Evolutionary conservation across 1,284 basidiomycete genomes (phyloP), one percentile per base, ranked within the genome.

Genomic region (Microbotryum silenes-acaulis): DNA sequence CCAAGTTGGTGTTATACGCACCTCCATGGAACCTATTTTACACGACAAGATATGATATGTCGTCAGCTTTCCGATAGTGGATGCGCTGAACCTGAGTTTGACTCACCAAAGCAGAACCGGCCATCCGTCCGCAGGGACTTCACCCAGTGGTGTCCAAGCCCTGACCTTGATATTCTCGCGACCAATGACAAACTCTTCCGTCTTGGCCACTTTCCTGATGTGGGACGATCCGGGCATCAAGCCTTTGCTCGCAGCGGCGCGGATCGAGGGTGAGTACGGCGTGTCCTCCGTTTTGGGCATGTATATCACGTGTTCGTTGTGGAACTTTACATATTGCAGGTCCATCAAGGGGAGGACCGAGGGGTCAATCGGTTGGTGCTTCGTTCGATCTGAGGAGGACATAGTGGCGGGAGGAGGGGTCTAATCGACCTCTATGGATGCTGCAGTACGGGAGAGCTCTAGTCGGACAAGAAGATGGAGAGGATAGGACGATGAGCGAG

Each of bases 91-190:
- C 6, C 37, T 16, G 37, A 29, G 31, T 2, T 50, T 50, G 23
- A 23, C 48, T 50, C 48, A 50, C 51, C 51, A 53, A n/a, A 53
- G 51, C 23, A 53, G 20, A n/a, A n/a, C 51, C 9, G 51, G 51
- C 51, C 51, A 53, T 31, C 51, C 51, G 1, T 12, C 27, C 21
- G 2, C 51, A 14, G 51, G 51, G 6, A n/a, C 31, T 14, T 23
- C 27, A 27, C 51, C 51, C 31, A 29, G 14, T 5, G 51, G 51
- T 33, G 51, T 25, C 25, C 18, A 53, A 9, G 51, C 51, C 33
- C 51, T 23, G 12, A 53, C 51, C 20, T 18, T 23, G 20, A 53
- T 29, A 14, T n/a, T 23, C 5, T 33, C 51, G 9, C 3, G 21
- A 31, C 29, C 25, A 25, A 53, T 25, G 51, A 29, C 51, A 9